phyloP scores from a whole-genome alignment of 139 green algal species.

The Chlorella sorokiniana region DNA sequence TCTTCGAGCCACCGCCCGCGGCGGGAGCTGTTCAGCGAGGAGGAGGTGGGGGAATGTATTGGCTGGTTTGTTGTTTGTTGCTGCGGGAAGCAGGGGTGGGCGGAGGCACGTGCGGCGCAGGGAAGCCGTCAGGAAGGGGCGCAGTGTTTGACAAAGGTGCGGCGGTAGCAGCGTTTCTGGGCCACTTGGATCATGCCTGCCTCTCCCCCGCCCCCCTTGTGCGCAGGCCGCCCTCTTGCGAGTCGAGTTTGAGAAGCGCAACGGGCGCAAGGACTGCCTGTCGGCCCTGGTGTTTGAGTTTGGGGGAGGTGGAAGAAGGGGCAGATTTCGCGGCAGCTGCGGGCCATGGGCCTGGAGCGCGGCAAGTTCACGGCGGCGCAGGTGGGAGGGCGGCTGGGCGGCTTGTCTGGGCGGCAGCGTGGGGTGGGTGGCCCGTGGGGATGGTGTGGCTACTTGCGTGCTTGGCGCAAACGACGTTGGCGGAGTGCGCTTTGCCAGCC shows the following conservation, averaged over 20 bases:
- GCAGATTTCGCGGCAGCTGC: constrained; percentile 49
- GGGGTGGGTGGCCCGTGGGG: background rate
- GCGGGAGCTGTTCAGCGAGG: background rate
- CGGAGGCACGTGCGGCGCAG: background rate
- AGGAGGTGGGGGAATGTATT: background rate
- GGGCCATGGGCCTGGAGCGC: constrained; percentile 47
- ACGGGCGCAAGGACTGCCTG: constrained; percentile 49
- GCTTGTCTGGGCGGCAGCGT: background rate
- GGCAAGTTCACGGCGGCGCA: constrained; percentile 54
- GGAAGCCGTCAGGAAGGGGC: too few species aligned
- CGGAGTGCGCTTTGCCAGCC: too few species aligned
- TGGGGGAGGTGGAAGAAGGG: constrained; percentile 48
- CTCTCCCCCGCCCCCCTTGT: too few species aligned
- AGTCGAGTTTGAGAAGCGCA: constrained; percentile 40
- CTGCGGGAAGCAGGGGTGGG: background rate
- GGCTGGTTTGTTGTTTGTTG: background rate
- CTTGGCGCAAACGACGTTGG: too few species aligned
- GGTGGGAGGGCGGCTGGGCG: background rate
- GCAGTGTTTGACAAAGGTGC: too few species aligned
- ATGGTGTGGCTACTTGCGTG: too few species aligned
- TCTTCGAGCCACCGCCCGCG: constrained; percentile 27
- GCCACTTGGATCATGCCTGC: background rate
- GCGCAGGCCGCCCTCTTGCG: constrained; percentile 16
- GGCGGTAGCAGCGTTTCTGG: too few species aligned
- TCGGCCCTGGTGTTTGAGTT: constrained; percentile 42